Percentiles rank a stretch among this genome's conserved stretches.
Conservation (phyloP, 2,329 filamentous ascomycete species). For the Aspergillus tubingensis region DNA sequence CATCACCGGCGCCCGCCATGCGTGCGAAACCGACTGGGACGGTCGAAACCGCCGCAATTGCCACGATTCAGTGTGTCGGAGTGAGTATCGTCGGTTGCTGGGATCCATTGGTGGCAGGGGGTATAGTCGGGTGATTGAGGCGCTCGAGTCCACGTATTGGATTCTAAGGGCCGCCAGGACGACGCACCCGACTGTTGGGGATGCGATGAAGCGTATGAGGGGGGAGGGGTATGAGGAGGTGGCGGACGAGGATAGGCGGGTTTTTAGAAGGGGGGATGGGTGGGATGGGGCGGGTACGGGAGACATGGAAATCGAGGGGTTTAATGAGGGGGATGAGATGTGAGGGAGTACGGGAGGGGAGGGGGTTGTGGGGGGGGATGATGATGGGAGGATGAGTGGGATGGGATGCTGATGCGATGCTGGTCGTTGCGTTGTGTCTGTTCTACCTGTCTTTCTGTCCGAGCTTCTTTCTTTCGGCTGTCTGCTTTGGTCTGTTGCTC, state of each 20-base stretch:
- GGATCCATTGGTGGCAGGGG: conserved; percentile 20
- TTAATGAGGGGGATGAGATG: conserved; percentile 14
- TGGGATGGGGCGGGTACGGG: conserved; percentile 37
- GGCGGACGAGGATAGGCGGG: conserved; percentile 23
- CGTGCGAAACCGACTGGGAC: conserved; percentile 37
- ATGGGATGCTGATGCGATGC: background rate
- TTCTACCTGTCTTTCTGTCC: too few species aligned
- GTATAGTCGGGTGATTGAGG: conserved; percentile 21
- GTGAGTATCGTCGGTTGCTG: conserved; percentile 24
- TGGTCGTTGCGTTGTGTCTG: too few species aligned
- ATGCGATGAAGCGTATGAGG: conserved; percentile 24
- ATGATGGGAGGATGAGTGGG: background rate
- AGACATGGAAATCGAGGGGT: conserved; percentile 35
- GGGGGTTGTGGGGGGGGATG: too few species aligned
- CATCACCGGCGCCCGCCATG: conserved; percentile 29
- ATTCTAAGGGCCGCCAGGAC: conserved; percentile 32
- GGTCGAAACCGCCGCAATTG: conserved; percentile 30
- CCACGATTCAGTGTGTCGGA: conserved; percentile 26
- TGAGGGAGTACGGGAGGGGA: too few species aligned
- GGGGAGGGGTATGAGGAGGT: conserved; percentile 35
- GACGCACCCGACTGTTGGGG: conserved; percentile 32
- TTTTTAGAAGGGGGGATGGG: conserved; percentile 34
- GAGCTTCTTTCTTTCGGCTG: too few species aligned
- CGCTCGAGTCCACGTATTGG: conserved; percentile 33
- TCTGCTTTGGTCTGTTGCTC: too few species aligned